phyloP scores from a whole-genome alignment of 2,329 filamentous ascomycete genomes.

The Fusarium xylarioides region DNA sequence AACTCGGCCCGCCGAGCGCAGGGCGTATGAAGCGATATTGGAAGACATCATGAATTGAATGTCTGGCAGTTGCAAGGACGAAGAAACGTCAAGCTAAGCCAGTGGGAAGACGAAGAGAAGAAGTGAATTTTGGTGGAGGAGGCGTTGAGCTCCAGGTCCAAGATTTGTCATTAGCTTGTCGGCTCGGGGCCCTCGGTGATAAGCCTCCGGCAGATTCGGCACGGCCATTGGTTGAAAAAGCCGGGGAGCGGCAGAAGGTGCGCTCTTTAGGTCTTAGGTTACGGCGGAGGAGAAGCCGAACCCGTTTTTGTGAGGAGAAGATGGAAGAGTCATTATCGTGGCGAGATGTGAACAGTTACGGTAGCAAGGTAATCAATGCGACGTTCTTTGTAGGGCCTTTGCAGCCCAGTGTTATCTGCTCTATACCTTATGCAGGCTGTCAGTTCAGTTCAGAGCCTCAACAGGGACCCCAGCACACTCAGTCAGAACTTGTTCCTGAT shows the following conservation, averaged over 20 bases:
- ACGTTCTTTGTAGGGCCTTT: neutral
- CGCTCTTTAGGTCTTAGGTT: slow-evolving; percentile 19
- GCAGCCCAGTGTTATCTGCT: neutral
- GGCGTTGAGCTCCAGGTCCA: slow-evolving; percentile 35
- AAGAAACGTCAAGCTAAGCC: slow-evolving; percentile 31
- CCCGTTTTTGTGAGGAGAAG: slow-evolving; percentile 13
- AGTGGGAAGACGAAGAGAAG: slow-evolving; percentile 30
- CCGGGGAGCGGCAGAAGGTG: slow-evolving; percentile 25
- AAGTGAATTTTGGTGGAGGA: slow-evolving; percentile 38
- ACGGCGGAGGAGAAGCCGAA: slow-evolving; percentile 16
- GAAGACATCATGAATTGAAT: slow-evolving; percentile 63
- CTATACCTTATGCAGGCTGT: neutral
- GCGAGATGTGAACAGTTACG: neutral
- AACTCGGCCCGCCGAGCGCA: slow-evolving; percentile 78
- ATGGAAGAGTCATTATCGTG: slow-evolving; percentile 23
- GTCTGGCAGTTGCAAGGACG: slow-evolving; percentile 38
- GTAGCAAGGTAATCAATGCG: neutral
- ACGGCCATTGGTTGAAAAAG: slow-evolving; percentile 45
- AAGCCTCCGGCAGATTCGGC: slow-evolving; percentile 38
- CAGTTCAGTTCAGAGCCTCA: neutral
- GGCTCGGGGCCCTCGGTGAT: slow-evolving; percentile 51
- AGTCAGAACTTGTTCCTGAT: neutral
- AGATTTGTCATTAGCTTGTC: slow-evolving; percentile 51
- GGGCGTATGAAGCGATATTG: slow-evolving; percentile 71
- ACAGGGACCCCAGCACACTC: neutral